Conservation (phyloP, 345 rosid species). For the Barbarea vulgaris region DNA sequence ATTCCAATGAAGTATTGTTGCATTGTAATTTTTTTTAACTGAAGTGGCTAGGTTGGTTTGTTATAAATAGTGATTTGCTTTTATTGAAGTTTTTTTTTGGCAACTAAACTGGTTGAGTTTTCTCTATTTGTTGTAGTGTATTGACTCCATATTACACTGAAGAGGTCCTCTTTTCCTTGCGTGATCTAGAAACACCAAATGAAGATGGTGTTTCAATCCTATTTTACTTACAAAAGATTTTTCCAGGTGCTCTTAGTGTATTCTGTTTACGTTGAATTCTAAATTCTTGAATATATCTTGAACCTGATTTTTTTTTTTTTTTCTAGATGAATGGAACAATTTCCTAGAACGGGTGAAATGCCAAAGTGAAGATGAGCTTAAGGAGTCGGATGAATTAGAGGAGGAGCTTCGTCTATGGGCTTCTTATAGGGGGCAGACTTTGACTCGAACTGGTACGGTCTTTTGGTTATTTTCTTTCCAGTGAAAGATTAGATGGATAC, state of each 20-base stretch:
- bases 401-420: conserved; percentile 96
- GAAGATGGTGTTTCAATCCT: conserved; percentile 98
- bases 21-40: background rate
- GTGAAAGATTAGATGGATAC: conserved; percentile 17
- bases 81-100: background rate
- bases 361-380: conserved; percentile 70
- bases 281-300: conserved; percentile 6
- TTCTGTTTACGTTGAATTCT: conserved; percentile 4
- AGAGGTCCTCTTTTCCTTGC: conserved; percentile 85
- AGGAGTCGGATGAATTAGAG: conserved; percentile 57
- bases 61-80: background rate
- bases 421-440: conserved; percentile 95
- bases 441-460: conserved; percentile 89
- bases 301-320: conserved; percentile 17
- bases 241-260: conserved; percentile 67
- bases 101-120: conserved; percentile 11
- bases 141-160: conserved; percentile 94
- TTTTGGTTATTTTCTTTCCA: conserved; percentile 16
- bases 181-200: conserved; percentile 71
- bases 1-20: background rate
- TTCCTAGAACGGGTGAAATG: conserved; percentile 79
- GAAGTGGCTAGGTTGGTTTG: conserved; percentile 2
- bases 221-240: conserved; percentile 94
- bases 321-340: conserved; percentile 93
- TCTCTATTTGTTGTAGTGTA: conserved; percentile 57